phyloP scores from a whole-genome alignment of 208 protist species.

The Borovskyia barvae region DNA sequence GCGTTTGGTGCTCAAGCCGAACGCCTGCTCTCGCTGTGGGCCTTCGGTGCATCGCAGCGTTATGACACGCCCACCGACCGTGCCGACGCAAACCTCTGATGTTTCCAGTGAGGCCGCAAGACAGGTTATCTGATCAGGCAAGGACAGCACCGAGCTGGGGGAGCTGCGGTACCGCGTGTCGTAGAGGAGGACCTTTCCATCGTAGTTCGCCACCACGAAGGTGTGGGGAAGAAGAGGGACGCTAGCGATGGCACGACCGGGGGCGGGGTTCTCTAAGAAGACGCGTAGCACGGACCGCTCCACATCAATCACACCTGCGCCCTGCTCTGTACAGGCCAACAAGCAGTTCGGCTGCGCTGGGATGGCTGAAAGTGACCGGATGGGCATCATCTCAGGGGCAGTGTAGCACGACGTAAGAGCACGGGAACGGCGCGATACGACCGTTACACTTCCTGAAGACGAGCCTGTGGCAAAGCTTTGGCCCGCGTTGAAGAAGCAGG shows the following conservation, averaged over 20 bases:
- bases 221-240: constrained; percentile 23
- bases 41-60: constrained; percentile 45
- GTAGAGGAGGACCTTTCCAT: constrained; percentile 64
- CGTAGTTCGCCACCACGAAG: constrained; percentile 59
- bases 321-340: constrained; percentile 33
- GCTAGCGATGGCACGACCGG: constrained; percentile 36
- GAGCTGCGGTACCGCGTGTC: constrained; percentile 32
- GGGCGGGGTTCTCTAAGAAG: constrained; percentile 29
- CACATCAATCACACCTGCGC: constrained; percentile 43
- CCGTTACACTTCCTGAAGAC: constrained; percentile 28
- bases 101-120: constrained; percentile 24
- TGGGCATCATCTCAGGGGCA: constrained; percentile 13
- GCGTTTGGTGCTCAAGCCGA: constrained; percentile 42
- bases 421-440: constrained; percentile 38
- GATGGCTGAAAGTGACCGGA: constrained; percentile 33
- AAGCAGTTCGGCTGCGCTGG: constrained; percentile 19
- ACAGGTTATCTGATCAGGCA: constrained; percentile 60
- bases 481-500: constrained; percentile 38
- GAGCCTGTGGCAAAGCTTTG: constrained; percentile 40
- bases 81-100: constrained; percentile 38
- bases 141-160: constrained; percentile 31
- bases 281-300: constrained; percentile 19
- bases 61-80: constrained; percentile 59
- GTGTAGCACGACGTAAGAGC: constrained; percentile 30
- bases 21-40: constrained; percentile 50